A percentile compares a stretch with the other conserved stretches of the same genome.
Conservation (phyloP, 495 filamentous ascomycete genomes). For the Pyronema omphalodes region DNA sequence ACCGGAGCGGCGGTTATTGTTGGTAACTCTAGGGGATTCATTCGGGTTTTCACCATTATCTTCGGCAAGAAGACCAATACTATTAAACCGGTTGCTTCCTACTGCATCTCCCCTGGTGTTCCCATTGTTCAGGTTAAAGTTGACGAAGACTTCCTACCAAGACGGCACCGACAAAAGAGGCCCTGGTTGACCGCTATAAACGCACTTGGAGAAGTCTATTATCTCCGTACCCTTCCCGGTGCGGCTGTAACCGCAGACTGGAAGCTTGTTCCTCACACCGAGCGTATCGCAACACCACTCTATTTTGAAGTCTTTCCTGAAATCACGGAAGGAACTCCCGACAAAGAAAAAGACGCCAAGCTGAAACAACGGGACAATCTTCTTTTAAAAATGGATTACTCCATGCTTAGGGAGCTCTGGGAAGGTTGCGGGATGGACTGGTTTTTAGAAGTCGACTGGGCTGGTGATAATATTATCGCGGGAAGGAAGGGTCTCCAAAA, state of each 20-base stretch:
- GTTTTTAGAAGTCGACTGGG: constrained; percentile 74
- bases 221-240: constrained; percentile 33
- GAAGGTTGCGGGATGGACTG: constrained; percentile 86
- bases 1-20: constrained; percentile 65
- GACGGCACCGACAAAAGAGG: constrained; percentile 46
- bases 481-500: constrained; percentile 51
- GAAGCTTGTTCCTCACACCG: constrained; percentile 36
- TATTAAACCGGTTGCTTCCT: constrained; percentile 47
- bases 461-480: constrained; percentile 56
- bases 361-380: constrained; percentile 49
- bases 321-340: constrained; percentile 32
- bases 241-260: constrained; percentile 35
- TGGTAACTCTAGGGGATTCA: constrained; percentile 57
- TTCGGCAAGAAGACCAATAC: constrained; percentile 44
- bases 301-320: constrained; percentile 28
- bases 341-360: constrained; percentile 51
- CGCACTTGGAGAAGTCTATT: constrained; percentile 81
- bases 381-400: constrained; percentile 52
- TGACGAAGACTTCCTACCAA: constrained; percentile 57
- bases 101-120: constrained; percentile 80
- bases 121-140: constrained; percentile 74
- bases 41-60: constrained; percentile 48
- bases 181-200: constrained; percentile 81
- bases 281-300: constrained; percentile 32
- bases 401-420: constrained; percentile 62